phyloP scores from a whole-genome alignment of 2,329 filamentous ascomycete species.

The Diaporthe sp. region DNA sequence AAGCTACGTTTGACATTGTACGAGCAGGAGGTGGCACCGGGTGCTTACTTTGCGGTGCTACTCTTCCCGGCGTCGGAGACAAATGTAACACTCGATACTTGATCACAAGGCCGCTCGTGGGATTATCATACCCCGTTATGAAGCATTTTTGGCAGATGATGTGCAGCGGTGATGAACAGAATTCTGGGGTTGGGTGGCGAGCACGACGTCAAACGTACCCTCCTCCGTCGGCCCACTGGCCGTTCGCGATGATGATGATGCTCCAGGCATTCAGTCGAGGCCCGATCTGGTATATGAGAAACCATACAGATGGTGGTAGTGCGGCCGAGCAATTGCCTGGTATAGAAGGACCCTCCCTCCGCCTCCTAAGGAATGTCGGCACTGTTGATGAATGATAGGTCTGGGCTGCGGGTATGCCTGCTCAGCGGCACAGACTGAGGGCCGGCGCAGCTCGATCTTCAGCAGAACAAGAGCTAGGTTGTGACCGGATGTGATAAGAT shows the following conservation, averaged over 20 bases:
- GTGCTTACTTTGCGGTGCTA: neutral
- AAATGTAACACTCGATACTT: neutral
- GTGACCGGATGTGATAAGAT: constrained; percentile 8
- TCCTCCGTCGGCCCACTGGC: neutral
- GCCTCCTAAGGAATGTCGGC: neutral
- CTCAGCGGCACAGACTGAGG: neutral
- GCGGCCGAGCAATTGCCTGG: neutral
- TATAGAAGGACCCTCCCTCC: no score
- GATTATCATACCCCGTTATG: constrained; percentile 7
- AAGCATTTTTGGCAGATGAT: constrained; percentile 5
- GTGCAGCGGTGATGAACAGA: neutral
- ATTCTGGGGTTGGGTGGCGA: neutral
- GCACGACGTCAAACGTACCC: neutral
- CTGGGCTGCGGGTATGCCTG: neutral
- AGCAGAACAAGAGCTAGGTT: neutral
- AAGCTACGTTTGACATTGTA: neutral
- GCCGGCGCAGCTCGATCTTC: constrained; percentile 7
- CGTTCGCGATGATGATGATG: neutral
- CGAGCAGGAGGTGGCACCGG: neutral
- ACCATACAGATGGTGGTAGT: neutral
- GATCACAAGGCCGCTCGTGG: constrained; percentile 1
- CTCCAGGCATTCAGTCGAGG: neutral
- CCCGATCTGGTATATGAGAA: neutral
- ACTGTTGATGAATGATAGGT: neutral
- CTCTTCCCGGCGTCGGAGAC: constrained; percentile 5